A percentile compares a stretch with the other conserved stretches of the same genome.
These are phyloP conservation scores for Zoysia japonica DNA, from an alignment of 176 grass and related monocot genomes.

Conservation along the genomic window DNA sequence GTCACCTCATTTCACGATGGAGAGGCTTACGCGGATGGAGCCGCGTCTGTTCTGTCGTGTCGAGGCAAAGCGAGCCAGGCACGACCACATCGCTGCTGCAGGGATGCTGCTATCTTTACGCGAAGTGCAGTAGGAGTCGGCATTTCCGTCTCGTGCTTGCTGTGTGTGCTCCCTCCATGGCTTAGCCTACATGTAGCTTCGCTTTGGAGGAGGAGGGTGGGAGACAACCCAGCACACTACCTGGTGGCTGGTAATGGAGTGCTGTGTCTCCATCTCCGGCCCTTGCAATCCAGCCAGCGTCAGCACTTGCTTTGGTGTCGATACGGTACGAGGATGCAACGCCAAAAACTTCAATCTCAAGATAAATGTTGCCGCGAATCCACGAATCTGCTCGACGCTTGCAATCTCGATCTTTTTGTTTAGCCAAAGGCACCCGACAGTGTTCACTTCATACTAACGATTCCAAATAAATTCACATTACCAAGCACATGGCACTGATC, in stretches of 20 bases:
- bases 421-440: too few species aligned
- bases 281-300: neutral
- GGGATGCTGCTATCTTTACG: neutral
- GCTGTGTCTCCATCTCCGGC: neutral
- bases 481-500: neutral
- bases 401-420: too few species aligned
- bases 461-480: neutral
- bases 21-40: conserved; percentile 1
- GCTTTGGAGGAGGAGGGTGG: conserved; percentile 39
- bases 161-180: neutral
- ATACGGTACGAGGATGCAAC: neutral
- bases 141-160: neutral
- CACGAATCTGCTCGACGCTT: too few species aligned
- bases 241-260: neutral
- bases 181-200: conserved; percentile 19
- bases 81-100: neutral
- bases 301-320: neutral
- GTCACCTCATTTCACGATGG: conserved; percentile 26
- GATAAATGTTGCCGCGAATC: neutral
- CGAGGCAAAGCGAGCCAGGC: neutral
- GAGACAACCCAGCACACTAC: neutral
- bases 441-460: too few species aligned
- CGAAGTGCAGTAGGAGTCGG: conserved; percentile 1
- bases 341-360: neutral
- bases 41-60: neutral